Percentiles rank a stretch among this genome's conserved stretches.
These are phyloP conservation scores for Fusarium abutilonis DNA, from an alignment of 2,329 filamentous ascomycete genomes.

Conservation along the genomic window DNA sequence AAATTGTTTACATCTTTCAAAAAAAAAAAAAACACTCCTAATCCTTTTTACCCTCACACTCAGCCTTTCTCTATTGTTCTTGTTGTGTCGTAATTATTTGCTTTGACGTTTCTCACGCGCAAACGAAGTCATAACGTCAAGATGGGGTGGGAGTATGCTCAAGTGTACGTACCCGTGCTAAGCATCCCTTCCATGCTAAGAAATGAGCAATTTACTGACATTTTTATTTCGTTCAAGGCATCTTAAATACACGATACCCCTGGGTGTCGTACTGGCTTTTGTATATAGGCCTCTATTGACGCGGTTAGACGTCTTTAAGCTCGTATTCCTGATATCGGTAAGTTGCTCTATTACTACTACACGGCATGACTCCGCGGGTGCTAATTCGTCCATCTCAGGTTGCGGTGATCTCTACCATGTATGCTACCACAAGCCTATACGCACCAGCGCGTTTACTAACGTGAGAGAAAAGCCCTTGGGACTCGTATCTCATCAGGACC, in stretches of 20 bases:
- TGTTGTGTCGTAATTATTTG: not conserved
- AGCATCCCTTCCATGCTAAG: not conserved
- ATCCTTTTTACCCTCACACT: not conserved
- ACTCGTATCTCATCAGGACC: conserved; percentile 75
- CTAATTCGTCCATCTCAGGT: conserved; percentile 8
- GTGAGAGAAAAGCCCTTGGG: conserved; percentile 66
- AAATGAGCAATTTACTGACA: conserved; percentile 5
- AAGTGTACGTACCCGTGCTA: conserved; percentile 29
- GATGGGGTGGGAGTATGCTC: conserved; percentile 40
- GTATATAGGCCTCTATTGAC: conserved; percentile 35
- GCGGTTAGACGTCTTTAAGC: conserved; percentile 28
- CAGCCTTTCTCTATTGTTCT: not conserved
- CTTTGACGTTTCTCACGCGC: not conserved
- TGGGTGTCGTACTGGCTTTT: conserved; percentile 20
- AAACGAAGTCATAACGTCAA: conserved; percentile 24
- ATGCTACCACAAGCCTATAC: not conserved
- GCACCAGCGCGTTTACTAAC: not conserved
- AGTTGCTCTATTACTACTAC: not conserved
- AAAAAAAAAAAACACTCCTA: not conserved
- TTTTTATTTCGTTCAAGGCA: conserved; percentile 17
- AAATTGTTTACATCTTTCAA: conserved; percentile 13
- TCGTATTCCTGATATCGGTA: conserved; percentile 35
- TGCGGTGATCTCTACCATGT: conserved; percentile 72
- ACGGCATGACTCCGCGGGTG: accelerated
- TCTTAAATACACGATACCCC: conserved; percentile 40